Conservation (phyloP, 1,139 yeast genomes). For the Nakaseomyces kungkrabaensis region DNA sequence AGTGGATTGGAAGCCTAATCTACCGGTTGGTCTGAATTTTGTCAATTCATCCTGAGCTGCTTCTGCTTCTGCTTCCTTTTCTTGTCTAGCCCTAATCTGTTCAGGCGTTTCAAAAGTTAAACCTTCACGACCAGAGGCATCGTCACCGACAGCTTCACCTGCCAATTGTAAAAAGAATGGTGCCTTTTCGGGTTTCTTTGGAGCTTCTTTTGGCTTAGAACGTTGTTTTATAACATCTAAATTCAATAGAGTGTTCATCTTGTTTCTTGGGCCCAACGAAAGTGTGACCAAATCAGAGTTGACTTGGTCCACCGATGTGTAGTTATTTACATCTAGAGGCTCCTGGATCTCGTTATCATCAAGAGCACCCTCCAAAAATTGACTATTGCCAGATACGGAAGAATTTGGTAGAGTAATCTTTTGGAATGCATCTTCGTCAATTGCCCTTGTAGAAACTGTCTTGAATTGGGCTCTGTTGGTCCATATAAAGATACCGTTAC, state of each 20-base stretch:
- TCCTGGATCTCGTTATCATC: conserved; percentile 19
- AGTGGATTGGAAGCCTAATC: conserved; percentile 52
- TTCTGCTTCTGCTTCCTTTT: conserved; percentile 9
- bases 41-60: conserved; percentile 21
- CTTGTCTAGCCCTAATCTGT: conserved; percentile 10
- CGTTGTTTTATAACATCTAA: conserved; percentile 77
- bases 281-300: conserved; percentile 57
- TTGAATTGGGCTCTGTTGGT: conserved; percentile 80
- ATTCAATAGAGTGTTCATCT: conserved; percentile 68
- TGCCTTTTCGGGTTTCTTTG: conserved; percentile 73
- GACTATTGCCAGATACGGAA: conserved; percentile 75
- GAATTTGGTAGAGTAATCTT: conserved; percentile 59
- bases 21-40: conserved; percentile 28
- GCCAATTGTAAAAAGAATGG: conserved; percentile 70
- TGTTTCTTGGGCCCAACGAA: conserved; percentile 65
- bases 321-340: conserved; percentile 30
- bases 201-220: conserved; percentile 83
- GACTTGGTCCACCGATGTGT: conserved; percentile 58
- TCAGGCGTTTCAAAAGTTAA: conserved; percentile 22
- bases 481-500: conserved; percentile 89
- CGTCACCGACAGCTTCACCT: conserved; percentile 61
- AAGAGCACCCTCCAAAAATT: conserved; percentile 73
- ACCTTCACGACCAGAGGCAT: conserved; percentile 54
- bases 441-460: conserved; percentile 57
- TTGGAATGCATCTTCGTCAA: conserved; percentile 64